Percentiles rank a stretch among this genome's conserved stretches.
Evolutionary conservation across 2,329 filamentous ascomycete species (phyloP).

Genomic region (Myriosclerotinia scirpicola): DNA sequence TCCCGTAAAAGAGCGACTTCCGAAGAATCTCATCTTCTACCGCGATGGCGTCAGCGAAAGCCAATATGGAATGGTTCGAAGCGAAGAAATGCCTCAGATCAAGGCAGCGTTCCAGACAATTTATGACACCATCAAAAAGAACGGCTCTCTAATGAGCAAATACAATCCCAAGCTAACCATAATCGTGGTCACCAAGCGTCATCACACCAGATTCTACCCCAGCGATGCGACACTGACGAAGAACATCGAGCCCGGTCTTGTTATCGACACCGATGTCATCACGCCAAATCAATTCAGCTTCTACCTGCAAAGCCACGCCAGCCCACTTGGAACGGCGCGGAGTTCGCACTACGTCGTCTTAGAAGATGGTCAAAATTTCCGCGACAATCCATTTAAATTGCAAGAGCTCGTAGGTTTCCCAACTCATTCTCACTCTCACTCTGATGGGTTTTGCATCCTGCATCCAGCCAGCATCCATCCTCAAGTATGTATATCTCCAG

Average conservation of each 20-base stretch:
- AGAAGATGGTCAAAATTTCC: constrained; percentile 49
- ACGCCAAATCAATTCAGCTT: constrained; percentile 8
- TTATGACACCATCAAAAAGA: neutral
- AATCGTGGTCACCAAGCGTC: neutral
- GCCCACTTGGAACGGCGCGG: constrained; percentile 16
- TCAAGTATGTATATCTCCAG: neutral
- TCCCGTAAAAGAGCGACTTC: neutral
- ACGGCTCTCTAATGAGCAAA: neutral
- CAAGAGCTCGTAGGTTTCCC: constrained; percentile 44
- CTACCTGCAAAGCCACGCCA: constrained; percentile 5
- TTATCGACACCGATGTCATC: neutral
- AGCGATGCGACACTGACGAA: constrained; percentile 18
- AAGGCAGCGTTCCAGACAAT: neutral
- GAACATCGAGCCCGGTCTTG: neutral
- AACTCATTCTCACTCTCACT: neutral
- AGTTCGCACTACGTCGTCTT: constrained; percentile 8
- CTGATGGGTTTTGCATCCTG: too few species aligned
- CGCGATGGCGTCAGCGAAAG: constrained; percentile 2
- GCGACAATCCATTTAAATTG: constrained; percentile 57
- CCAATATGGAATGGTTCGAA: neutral
- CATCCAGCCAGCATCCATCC: neutral
- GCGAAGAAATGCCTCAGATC: neutral
- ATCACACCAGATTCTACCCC: neutral
- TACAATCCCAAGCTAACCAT: constrained; percentile 1
- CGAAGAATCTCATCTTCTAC: neutral